Percentiles rank a stretch among this genome's conserved stretches.
Evolutionary conservation across 2,329 filamentous ascomycete genomes (phyloP).

Genomic region (Colletotrichum eremochloae): DNA sequence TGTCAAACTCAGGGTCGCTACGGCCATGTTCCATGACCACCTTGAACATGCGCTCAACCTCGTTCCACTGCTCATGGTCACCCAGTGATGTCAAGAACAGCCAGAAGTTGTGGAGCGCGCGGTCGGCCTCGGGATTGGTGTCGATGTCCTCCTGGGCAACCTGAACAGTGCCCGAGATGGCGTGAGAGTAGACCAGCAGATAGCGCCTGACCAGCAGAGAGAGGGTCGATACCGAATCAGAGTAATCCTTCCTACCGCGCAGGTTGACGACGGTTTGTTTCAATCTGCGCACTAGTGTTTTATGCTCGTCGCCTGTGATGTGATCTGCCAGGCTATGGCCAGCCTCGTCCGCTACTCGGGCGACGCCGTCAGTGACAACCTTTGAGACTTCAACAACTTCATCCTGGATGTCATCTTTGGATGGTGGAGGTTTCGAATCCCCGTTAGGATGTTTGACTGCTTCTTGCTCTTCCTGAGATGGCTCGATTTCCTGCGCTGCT

Average conservation of each 20-base stretch:
- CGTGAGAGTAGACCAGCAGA: slow-evolving; percentile 81
- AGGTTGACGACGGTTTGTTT: slow-evolving; percentile 82
- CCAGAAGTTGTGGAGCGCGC: slow-evolving; percentile 86
- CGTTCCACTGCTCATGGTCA: slow-evolving; percentile 79
- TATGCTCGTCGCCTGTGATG: slow-evolving; percentile 77
- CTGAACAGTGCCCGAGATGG: slow-evolving; percentile 74
- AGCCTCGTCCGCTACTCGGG: slow-evolving; percentile 70
- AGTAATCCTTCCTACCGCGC: slow-evolving; percentile 83
- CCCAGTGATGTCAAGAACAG: slow-evolving; percentile 84
- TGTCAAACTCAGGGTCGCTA: slow-evolving; percentile 86
- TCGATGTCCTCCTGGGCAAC: slow-evolving; percentile 78
- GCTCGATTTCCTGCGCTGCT: slow-evolving; percentile 79
- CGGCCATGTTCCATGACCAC: slow-evolving; percentile 79
- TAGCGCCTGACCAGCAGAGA: slow-evolving; percentile 83
- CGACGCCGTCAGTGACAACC: slow-evolving; percentile 65
- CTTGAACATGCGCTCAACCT: slow-evolving; percentile 76
- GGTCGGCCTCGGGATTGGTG: slow-evolving; percentile 80
- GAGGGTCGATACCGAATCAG: slow-evolving; percentile 85
- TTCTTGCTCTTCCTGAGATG: slow-evolving; percentile 71
- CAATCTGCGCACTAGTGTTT: slow-evolving; percentile 80
- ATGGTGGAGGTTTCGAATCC: slow-evolving; percentile 55
- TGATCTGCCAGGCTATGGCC: slow-evolving; percentile 81
- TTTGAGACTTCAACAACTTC: slow-evolving; percentile 68
- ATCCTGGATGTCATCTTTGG: slow-evolving; percentile 73
- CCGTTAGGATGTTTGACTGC: slow-evolving; percentile 58